A percentile compares a stretch with the other conserved stretches of the same genome.
Evolutionary conservation across 495 filamentous ascomycete species (phyloP).

Genomic region (Neurospora africana): DNA sequence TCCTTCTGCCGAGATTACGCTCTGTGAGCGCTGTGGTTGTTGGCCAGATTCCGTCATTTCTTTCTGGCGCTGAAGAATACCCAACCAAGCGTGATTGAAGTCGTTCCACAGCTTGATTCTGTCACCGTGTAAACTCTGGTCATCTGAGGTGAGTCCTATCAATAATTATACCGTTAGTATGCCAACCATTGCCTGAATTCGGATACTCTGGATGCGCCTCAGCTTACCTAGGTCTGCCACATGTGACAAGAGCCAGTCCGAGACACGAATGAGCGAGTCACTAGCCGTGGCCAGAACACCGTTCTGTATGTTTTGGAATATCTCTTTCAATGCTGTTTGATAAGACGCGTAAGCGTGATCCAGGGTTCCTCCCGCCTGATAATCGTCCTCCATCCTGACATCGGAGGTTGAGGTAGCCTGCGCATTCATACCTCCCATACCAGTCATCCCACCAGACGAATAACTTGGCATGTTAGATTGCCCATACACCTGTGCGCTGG

Average conservation of each 20-base stretch:
- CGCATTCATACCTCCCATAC: constrained; percentile 29
- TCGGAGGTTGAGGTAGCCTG: constrained; percentile 31
- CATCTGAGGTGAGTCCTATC: constrained; percentile 49
- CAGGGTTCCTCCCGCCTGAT: constrained; percentile 22
- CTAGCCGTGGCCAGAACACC: constrained; percentile 67
- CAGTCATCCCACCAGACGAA: constrained; percentile 26
- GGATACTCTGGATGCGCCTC: constrained; percentile 9
- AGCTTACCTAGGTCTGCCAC: constrained; percentile 73
- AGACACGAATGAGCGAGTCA: constrained; percentile 62
- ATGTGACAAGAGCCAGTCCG: constrained; percentile 75
- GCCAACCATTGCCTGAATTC: constrained; percentile 9
- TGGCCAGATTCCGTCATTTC: constrained; percentile 58
- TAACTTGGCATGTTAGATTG: constrained; percentile 38
- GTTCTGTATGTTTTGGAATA: constrained; percentile 64
- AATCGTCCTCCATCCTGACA: constrained; percentile 35
- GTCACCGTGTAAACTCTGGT: constrained; percentile 56
- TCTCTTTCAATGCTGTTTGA: constrained; percentile 58
- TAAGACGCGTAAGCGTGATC: constrained; percentile 67
- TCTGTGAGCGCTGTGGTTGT: constrained; percentile 49
- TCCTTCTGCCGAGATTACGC: constrained; percentile 53
- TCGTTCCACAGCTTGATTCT: constrained; percentile 81
- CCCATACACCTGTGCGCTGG: constrained; percentile 39
- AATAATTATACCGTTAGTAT: constrained; percentile 1
- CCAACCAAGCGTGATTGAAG: constrained; percentile 92
- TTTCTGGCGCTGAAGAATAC: constrained; percentile 75